phyloP scores from a whole-genome alignment of 2,329 filamentous ascomycete genomes.

The Dactylonectria macrodidyma region DNA sequence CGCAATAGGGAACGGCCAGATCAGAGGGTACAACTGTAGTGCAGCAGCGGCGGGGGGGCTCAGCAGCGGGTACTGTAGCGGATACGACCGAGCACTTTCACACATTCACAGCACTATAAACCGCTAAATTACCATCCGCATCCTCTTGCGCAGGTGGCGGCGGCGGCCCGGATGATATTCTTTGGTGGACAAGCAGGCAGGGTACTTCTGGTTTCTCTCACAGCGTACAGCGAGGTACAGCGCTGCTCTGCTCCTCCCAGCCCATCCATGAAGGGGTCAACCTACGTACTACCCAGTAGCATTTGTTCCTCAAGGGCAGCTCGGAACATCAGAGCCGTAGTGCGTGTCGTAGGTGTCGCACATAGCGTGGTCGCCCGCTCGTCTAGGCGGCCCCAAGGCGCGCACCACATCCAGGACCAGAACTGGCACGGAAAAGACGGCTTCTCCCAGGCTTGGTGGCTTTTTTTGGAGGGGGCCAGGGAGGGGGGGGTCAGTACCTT shows the following conservation, averaged over 20 bases:
- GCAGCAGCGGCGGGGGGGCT: background rate
- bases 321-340: slow-evolving; percentile 48
- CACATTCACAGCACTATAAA: too few species aligned
- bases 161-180: slow-evolving; percentile 41
- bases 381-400: background rate
- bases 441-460: slow-evolving; percentile 37
- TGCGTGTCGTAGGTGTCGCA: slow-evolving; percentile 21
- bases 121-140: too few species aligned
- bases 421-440: slow-evolving; percentile 45
- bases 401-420: background rate
- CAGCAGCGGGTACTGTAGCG: too few species aligned
- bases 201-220: background rate
- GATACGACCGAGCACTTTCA: too few species aligned
- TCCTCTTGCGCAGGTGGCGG: slow-evolving; percentile 15
- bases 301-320: slow-evolving; percentile 2
- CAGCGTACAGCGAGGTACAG: too few species aligned
- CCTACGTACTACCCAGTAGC: too few species aligned
- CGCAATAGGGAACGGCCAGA: slow-evolving; percentile 10
- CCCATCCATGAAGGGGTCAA: too few species aligned
- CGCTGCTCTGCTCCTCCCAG: too few species aligned
- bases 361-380: slow-evolving; percentile 27
- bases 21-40: background rate
- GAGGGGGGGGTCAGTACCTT: background rate
- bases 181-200: slow-evolving; percentile 30
- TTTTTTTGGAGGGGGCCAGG: slow-evolving; percentile 1